These are phyloP conservation scores for Talaromyces adpressus DNA, from an alignment of 495 filamentous ascomycete species.

Conservation along the genomic window DNA sequence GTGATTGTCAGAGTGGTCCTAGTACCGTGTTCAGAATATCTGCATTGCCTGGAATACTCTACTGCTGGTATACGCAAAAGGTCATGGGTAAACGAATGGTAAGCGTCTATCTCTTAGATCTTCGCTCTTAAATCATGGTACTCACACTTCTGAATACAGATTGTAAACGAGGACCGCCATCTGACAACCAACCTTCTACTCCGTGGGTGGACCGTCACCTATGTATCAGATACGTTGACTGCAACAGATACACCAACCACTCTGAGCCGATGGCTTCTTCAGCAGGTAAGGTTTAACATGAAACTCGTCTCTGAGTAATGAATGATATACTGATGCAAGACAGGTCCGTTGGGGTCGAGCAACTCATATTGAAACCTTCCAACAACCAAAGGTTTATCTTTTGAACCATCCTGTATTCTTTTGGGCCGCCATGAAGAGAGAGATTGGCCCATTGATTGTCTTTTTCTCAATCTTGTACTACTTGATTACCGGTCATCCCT, in stretches of 20 bases:
- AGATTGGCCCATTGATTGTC: conserved; percentile 21
- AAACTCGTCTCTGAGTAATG: background rate
- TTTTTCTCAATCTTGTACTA: conserved; percentile 21
- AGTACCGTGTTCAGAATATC: conserved; percentile 22
- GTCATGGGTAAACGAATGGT: conserved; percentile 21
- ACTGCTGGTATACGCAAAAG: conserved; percentile 25
- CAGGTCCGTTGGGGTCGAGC: conserved; percentile 23
- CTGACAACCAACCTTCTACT: conserved; percentile 26
- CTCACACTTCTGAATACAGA: background rate
- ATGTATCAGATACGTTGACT: conserved; percentile 23
- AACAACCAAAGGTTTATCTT: conserved; percentile 25
- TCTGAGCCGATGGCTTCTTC: conserved; percentile 23
- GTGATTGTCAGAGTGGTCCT: conserved; percentile 26
- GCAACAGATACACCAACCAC: conserved; percentile 28
- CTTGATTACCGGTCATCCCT: conserved; percentile 18
- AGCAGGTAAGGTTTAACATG: conserved; percentile 15
- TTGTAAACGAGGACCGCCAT: conserved; percentile 29
- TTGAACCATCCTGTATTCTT: conserved; percentile 25
- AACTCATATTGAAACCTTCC: conserved; percentile 27
- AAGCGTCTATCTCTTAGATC: background rate
- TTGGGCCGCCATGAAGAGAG: conserved; percentile 24
- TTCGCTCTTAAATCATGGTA: background rate
- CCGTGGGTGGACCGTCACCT: conserved; percentile 27
- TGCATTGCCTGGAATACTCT: conserved; percentile 22
- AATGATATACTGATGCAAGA: background rate